Conservation (phyloP, 495 filamentous ascomycete species). For the Penicillium daleae region DNA sequence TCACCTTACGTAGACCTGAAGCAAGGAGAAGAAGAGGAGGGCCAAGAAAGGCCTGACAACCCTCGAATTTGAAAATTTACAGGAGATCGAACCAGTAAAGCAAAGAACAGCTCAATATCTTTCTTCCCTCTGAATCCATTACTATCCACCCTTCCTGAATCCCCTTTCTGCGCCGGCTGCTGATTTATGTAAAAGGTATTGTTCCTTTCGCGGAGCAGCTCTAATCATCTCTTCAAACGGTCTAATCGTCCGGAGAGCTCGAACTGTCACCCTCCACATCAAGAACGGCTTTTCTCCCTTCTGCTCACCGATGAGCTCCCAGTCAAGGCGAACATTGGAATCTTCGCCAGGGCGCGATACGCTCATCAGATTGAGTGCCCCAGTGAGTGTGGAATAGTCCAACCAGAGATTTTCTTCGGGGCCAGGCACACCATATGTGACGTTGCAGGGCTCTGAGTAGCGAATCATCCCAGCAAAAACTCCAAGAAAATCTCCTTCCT, state of each 20-base stretch:
- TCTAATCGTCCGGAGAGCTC: conserved; percentile 24
- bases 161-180: conserved; percentile 12
- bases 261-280: conserved; percentile 28
- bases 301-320: conserved; percentile 20
- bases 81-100: neutral
- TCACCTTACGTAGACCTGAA: too few relatives aligned
- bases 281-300: conserved; percentile 10
- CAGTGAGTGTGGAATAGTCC: conserved; percentile 32
- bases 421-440: conserved; percentile 19
- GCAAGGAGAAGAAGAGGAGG: too few relatives aligned
- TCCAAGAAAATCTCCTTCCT: conserved; percentile 24
- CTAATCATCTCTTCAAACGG: conserved; percentile 23
- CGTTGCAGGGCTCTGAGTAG: conserved; percentile 22
- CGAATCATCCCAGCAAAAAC: conserved; percentile 28
- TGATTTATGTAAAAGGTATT: conserved; percentile 26
- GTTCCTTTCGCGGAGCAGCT: conserved; percentile 24
- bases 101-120: conserved; percentile 3
- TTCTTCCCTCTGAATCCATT: conserved; percentile 4
- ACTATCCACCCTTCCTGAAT: neutral
- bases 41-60: too few relatives aligned
- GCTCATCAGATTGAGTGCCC: conserved; percentile 31
- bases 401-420: conserved; percentile 28
- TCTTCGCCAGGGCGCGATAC: conserved; percentile 20
- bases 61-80: conserved; percentile 1
- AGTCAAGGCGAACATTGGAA: conserved; percentile 27